Percentiles rank a stretch among this genome's conserved stretches.
These are phyloP conservation scores for Backusella parvicylindrica DNA, from an alignment of 192 early-diverging fungal genomes.

Conservation along the genomic window DNA sequence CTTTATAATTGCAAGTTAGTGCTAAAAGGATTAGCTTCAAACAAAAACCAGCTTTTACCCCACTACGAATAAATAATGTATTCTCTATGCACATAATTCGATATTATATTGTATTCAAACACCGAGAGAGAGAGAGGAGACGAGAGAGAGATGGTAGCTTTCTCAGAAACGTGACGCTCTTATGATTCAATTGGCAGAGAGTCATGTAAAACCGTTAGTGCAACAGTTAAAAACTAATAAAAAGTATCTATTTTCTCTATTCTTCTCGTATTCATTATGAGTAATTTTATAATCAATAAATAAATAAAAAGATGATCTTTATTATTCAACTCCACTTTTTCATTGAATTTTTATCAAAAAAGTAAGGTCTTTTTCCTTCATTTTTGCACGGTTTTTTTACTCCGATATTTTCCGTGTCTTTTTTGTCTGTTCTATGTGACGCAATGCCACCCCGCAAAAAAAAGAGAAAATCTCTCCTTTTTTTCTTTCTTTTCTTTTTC, in stretches of 20 bases:
- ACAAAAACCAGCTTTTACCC: not conserved
- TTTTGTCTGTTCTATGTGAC: not conserved
- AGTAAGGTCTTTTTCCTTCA: not conserved
- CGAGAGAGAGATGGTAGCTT: no score
- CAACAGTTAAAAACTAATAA: not conserved
- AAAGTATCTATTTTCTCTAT: not conserved
- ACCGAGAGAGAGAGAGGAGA: no score
- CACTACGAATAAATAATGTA: not conserved
- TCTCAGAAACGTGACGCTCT: not conserved
- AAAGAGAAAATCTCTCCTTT: not conserved
- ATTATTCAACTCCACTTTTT: not conserved
- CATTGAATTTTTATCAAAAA: not conserved
- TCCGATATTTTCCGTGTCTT: not conserved
- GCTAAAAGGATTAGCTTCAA: not conserved
- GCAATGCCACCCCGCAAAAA: slow-evolving; percentile 3
- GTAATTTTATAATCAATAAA: not conserved
- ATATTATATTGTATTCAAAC: not conserved
- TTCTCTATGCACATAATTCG: not conserved
- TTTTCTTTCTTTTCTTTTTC: not conserved
- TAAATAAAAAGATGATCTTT: not conserved
- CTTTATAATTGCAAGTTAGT: not conserved
- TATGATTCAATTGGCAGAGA: not conserved
- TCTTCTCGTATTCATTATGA: not conserved
- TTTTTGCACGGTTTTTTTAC: not conserved
- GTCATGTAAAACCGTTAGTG: not conserved